Evolutionary conservation across 1,284 basidiomycete species (phyloP).

Genomic region (Malassezia obtusa): DNA sequence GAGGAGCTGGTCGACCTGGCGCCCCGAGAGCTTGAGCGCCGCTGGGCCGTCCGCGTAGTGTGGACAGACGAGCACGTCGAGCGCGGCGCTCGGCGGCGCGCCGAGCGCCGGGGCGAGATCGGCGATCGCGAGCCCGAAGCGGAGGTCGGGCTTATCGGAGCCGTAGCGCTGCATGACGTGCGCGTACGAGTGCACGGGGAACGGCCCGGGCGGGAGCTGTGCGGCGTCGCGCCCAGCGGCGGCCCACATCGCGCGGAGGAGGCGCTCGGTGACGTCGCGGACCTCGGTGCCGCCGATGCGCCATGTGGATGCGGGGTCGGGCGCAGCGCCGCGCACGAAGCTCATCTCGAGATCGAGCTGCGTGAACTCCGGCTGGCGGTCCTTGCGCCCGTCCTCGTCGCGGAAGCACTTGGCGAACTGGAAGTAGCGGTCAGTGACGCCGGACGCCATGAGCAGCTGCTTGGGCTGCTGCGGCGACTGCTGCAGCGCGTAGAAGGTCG

Average conservation of each 20-base stretch:
- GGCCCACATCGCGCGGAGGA: constrained; percentile 58
- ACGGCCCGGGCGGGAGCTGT: constrained; percentile 23
- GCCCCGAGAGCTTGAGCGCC: constrained; percentile 20
- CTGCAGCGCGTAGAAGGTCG: constrained; percentile 77
- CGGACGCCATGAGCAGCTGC: constrained; percentile 81
- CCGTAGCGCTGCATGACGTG: constrained; percentile 56
- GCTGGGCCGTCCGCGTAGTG: not conserved
- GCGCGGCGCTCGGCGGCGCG: not conserved
- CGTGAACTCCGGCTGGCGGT: constrained; percentile 91
- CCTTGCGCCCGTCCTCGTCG: constrained; percentile 85
- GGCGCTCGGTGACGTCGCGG: constrained; percentile 27
- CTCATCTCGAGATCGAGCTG: constrained; percentile 95
- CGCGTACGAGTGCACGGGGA: constrained; percentile 4
- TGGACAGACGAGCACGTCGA: constrained; percentile 14
- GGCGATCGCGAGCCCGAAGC: constrained; percentile 58
- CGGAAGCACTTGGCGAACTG: constrained; percentile 89
- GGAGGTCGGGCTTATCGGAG: constrained; percentile 86
- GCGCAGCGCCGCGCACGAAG: constrained; percentile 63
- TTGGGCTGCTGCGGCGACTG: constrained; percentile 95
- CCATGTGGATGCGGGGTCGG: constrained; percentile 53
- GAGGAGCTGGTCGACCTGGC: constrained; percentile 25
- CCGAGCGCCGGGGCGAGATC: constrained; percentile 19
- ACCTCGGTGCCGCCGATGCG: constrained; percentile 54
- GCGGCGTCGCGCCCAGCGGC: constrained; percentile 52
- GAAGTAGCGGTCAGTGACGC: constrained; percentile 78